Percentiles rank a stretch among this genome's conserved stretches.
Evolutionary conservation across 177 flowering plant species (phyloP).

Genomic region (Tripterygium wilfordii): DNA sequence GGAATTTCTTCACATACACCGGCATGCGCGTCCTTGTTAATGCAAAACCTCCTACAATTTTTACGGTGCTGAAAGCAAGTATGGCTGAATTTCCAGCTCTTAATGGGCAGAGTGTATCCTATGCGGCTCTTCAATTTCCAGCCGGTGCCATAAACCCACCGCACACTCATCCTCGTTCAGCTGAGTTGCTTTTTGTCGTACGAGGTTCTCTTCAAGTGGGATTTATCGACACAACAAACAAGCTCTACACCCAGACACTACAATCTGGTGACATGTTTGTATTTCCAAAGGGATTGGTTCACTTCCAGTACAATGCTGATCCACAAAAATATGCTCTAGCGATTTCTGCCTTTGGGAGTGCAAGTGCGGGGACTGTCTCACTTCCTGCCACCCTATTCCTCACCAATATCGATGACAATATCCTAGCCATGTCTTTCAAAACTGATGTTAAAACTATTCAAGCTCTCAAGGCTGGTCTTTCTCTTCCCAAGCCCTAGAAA

Average conservation of each 20-base stretch:
- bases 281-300: slow-evolving; percentile 35
- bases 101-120: slow-evolving; percentile 38
- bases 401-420: slow-evolving; percentile 17
- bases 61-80: slow-evolving; percentile 30
- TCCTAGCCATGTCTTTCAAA: slow-evolving; percentile 29
- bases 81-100: slow-evolving; percentile 37
- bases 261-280: slow-evolving; percentile 32
- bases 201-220: slow-evolving; percentile 32
- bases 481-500: slow-evolving; percentile 18
- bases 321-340: slow-evolving; percentile 10
- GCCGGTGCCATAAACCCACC: slow-evolving; percentile 27
- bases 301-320: slow-evolving; percentile 26
- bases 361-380: slow-evolving; percentile 23
- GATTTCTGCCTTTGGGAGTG: slow-evolving; percentile 27
- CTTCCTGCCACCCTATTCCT: slow-evolving; percentile 17
- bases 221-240: slow-evolving; percentile 35
- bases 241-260: slow-evolving; percentile 32
- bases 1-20: slow-evolving; percentile 36
- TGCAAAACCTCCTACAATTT: background rate
- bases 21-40: background rate
- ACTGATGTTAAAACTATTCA: slow-evolving; percentile 26
- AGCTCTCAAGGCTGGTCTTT: slow-evolving; percentile 20
- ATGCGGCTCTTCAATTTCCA: slow-evolving; percentile 33
- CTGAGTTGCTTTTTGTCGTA: slow-evolving; percentile 34
- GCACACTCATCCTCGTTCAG: slow-evolving; percentile 42